Percentiles rank a stretch among this genome's conserved stretches.
Conservation (phyloP, 73 alveolate species). For the Symbiodinium natans region DNA sequence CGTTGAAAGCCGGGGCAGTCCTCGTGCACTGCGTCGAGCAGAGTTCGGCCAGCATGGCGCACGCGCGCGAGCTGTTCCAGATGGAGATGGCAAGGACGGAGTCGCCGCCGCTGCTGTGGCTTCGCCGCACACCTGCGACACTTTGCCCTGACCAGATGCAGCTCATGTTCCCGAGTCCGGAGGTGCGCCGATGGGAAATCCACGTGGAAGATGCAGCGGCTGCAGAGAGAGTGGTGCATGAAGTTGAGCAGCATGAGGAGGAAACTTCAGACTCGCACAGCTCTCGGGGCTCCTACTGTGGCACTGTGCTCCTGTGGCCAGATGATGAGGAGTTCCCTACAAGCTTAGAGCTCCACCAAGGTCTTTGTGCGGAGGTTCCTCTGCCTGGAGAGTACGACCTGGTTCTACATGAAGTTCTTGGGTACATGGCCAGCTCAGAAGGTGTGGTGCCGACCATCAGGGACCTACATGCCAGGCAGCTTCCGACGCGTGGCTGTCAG, state of each 20-base stretch:
- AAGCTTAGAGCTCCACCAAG: background rate
- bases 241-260: background rate
- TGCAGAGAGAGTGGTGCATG: background rate
- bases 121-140: background rate
- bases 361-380: background rate
- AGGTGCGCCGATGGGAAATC: background rate
- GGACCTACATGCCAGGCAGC: background rate
- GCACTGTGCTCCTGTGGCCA: constrained; percentile 20
- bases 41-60: background rate
- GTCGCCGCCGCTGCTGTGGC: background rate
- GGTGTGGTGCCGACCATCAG: background rate
- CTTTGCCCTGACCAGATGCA: background rate
- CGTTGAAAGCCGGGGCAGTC: constrained; percentile 11
- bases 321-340: constrained; percentile 5
- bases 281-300: background rate
- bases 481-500: background rate
- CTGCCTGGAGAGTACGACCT: background rate
- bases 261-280: background rate
- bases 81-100: background rate
- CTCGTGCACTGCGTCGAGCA: background rate
- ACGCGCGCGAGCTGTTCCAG: background rate
- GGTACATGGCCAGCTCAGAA: background rate
- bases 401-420: background rate
- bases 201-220: background rate
- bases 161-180: background rate